Conservation (phyloP, 179 eudicot genomes). For the Actinidia arguta region DNA sequence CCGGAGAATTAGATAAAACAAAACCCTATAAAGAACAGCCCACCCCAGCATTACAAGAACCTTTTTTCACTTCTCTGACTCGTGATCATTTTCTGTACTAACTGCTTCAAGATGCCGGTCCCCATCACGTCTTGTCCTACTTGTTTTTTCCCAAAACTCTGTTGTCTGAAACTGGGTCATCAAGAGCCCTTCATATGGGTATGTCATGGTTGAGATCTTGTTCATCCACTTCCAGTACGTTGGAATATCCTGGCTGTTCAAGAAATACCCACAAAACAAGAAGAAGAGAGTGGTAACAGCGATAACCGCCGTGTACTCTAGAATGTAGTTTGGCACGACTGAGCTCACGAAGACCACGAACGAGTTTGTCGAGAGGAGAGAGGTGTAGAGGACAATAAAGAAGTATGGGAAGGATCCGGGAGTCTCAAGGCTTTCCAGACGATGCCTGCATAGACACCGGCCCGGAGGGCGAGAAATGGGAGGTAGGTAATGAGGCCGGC, state of each 20-base stretch:
- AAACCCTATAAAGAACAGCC: slow-evolving; percentile 49
- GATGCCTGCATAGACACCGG: slow-evolving; percentile 43
- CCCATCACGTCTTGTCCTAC: too few species aligned
- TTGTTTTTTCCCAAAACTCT: slow-evolving; percentile 34
- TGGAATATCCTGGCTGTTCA: slow-evolving; percentile 44
- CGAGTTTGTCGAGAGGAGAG: slow-evolving; percentile 56
- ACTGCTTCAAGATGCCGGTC: slow-evolving; percentile 27
- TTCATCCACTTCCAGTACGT: slow-evolving; percentile 52
- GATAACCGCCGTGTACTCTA: slow-evolving; percentile 61
- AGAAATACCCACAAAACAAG: slow-evolving; percentile 56
- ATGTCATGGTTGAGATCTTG: slow-evolving; percentile 53
- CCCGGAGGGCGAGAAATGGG: slow-evolving; percentile 55
- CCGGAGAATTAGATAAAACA: slow-evolving; percentile 49
- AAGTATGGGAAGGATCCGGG: slow-evolving; percentile 43
- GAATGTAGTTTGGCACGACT: slow-evolving; percentile 55
- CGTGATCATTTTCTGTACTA: slow-evolving; percentile 23
- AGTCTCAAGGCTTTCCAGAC: slow-evolving; percentile 52
- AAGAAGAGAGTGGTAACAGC: slow-evolving; percentile 61
- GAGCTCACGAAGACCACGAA: slow-evolving; percentile 58
- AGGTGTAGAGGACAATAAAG: slow-evolving; percentile 44
- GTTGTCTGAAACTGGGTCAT: slow-evolving; percentile 43
- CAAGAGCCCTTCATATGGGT: slow-evolving; percentile 51
- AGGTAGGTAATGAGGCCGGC: slow-evolving; percentile 50
- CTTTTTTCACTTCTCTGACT: slow-evolving; percentile 38
- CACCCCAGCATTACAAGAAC: slow-evolving; percentile 49